Base-by-base conservation (phyloP, 257 asterid genomes). In the Asclepias syriaca region DNA sequence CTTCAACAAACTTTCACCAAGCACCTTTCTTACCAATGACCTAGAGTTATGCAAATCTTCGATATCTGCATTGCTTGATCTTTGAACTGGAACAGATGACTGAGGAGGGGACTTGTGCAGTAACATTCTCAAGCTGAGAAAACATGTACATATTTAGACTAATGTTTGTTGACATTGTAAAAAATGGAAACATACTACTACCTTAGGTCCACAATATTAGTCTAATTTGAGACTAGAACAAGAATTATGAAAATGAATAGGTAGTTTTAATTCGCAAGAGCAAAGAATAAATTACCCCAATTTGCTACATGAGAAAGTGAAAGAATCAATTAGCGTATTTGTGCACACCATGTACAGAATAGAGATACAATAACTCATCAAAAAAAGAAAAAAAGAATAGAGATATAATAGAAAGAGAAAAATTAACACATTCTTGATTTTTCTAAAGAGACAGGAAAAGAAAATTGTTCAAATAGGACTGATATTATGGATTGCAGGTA, bases 41-140 rank as follows among this genome's bases (percentile, higher is more conserved):
- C 81, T 78, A 75, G 77, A 59, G 59, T 75, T 12, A 4, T 19
- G 65, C 71, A 80, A 59, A 67, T 89, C 96, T 78, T 91, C 95
- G 21, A 74, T 53, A 80, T 87, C 93, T 32, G 74, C 71, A 74
- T 69, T 79, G 58, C 76, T 88, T 70, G 77, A 73, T 85, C 84
- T 86, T 78, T 87, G 95, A 69, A 81, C 86, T 63, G 86, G 85
- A 81, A 81, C 66, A 65, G 86, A 77, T 49, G 87, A 77, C 66
- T 85, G 94, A 79, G 82, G 81, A 39, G 86, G 57, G 69, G 90
- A 66, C 80, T 89, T 86, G 82, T 87, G 93, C 84, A 91, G 81
- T 74, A 86, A 81, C 85, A 87, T 85, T 74, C 97, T 82, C 89
- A 91, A 85, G 88, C 97, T 91, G 83, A 70, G 53, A 63, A 18